Percentiles rank a stretch among this genome's conserved stretches.
phyloP scores from a whole-genome alignment of 306 rosid genomes.

The Ormosia emarginata region DNA sequence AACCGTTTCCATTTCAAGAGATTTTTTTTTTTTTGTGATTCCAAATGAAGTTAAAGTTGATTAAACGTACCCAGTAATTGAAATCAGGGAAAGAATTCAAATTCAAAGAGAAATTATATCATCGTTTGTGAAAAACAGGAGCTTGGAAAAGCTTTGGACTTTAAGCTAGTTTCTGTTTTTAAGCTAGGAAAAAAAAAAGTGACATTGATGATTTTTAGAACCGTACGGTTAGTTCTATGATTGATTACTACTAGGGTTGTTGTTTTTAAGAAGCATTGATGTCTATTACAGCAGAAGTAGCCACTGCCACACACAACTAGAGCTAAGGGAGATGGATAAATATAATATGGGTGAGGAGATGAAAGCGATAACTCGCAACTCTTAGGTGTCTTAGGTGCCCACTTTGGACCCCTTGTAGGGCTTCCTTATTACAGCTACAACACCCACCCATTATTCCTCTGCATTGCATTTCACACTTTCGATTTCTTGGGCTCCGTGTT shows the following conservation, averaged over 20 bases:
- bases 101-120: neutral
- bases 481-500: slow-evolving; percentile 4
- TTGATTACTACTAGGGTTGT: neutral
- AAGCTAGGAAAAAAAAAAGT: neutral
- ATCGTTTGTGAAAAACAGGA: neutral
- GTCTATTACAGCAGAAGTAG: neutral
- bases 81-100: neutral
- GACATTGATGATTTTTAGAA: neutral
- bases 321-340: slow-evolving; percentile 17
- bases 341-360: neutral
- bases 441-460: neutral
- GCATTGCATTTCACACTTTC: neutral
- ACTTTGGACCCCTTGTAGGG: slow-evolving; percentile 32
- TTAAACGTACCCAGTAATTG: neutral
- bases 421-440: slow-evolving; percentile 24
- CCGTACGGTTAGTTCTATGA: neutral
- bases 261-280: slow-evolving; percentile 36
- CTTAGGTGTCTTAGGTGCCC: slow-evolving; percentile 36
- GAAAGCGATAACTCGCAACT: slow-evolving; percentile 37
- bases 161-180: too few relatives aligned
- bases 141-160: neutral
- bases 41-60: slow-evolving; percentile 1
- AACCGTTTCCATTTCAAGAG: slow-evolving; percentile 7
- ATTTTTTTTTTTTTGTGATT: neutral
- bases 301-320: neutral